Base-by-base conservation (phyloP, 768 basidiomycete species). In the Leccinum disarticulatum region DNA sequence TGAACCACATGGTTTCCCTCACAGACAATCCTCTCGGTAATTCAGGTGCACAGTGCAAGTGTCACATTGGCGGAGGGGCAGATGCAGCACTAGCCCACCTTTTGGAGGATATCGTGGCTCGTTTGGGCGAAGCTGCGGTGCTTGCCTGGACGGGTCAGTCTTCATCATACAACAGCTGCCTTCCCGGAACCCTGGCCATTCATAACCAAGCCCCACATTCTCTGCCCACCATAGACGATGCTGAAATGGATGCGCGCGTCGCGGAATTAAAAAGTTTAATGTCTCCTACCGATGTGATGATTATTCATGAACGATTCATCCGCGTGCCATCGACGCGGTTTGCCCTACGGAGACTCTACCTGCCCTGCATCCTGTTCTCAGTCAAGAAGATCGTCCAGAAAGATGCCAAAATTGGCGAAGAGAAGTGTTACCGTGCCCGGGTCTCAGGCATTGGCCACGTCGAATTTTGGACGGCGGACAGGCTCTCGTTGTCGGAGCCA, bases 111-210 rank as follows among this genome's bases (percentile, higher is more conserved):
- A 57, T 65, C 4, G 36, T 61, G 7, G 5, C 35, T 3, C 57
- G 60, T 11, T 54, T 41, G 1, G 57, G 60, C 0, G 63, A 58
- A 0, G 27, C 58, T 19, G 56, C 55, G 0, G 64, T 61, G 6
- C 52, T 65, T 43, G 48, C 22, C n/a, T 65, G 64, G 64, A 17
- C 33, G 4, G 63, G 63, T 11, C 31, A 49, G 19, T 31, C 63
- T 1, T 65, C 63, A 0, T 7, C 31, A 3, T 65, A 65, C 14
- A 65, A 65, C 11, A 65, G 61, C 10, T 64, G 63, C 28, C 58
- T 64, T 19, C 62, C 63, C 0, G 31, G 11, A 3, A 30, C 56
- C 9, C 43, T 64, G 13, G 33, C 25, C 0, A 50, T 55, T 3
- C 64, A 64, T 11, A 35, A 14, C 1, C 41, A 30, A 17, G 8